phyloP scores from a whole-genome alignment of 1,284 basidiomycete species.

The Phellinidium pouzarii region DNA sequence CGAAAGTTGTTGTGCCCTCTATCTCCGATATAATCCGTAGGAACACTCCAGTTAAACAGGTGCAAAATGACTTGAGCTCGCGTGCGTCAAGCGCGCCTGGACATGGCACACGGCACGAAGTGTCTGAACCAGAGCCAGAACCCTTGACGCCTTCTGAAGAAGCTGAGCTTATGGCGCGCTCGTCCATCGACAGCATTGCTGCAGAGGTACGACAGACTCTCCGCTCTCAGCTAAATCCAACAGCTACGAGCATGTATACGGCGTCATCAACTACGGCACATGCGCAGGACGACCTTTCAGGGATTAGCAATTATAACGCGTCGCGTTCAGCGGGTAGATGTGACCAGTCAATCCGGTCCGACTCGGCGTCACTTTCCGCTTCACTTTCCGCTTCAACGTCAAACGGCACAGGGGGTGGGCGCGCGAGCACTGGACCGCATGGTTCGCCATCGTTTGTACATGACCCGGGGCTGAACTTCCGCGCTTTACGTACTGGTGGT shows the following conservation, averaged over 20 bases:
- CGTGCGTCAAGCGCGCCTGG: slow-evolving; percentile 33
- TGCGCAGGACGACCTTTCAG: neutral
- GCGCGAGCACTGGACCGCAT: neutral
- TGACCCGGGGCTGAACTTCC: slow-evolving; percentile 4
- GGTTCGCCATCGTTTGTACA: slow-evolving; percentile 3
- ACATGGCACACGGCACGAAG: neutral
- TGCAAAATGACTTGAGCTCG: slow-evolving; percentile 31
- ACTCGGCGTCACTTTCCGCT: slow-evolving; percentile 12
- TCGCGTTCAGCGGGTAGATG: slow-evolving; percentile 12
- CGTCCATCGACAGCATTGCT: slow-evolving; percentile 77
- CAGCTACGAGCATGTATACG: slow-evolving; percentile 1
- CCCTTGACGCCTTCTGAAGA: slow-evolving; percentile 47
- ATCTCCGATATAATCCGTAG: slow-evolving; percentile 79
- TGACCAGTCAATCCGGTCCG: slow-evolving; percentile 15
- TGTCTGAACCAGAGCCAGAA: slow-evolving; percentile 37
- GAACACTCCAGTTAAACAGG: slow-evolving; percentile 52
- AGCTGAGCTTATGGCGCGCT: slow-evolving; percentile 58
- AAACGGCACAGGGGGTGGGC: neutral
- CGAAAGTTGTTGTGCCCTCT: slow-evolving; percentile 52
- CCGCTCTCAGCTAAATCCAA: slow-evolving; percentile 30
- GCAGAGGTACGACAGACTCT: slow-evolving; percentile 70
- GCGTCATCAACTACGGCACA: neutral
- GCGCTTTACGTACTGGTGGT: slow-evolving; percentile 1
- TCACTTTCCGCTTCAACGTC: slow-evolving; percentile 12
- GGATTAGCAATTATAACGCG: slow-evolving; percentile 8